Evolutionary conservation across 2,329 filamentous ascomycete genomes (phyloP), one percentile per base, ranked within the genome.

Genomic region (Ceratocystis ficicola): DNA sequence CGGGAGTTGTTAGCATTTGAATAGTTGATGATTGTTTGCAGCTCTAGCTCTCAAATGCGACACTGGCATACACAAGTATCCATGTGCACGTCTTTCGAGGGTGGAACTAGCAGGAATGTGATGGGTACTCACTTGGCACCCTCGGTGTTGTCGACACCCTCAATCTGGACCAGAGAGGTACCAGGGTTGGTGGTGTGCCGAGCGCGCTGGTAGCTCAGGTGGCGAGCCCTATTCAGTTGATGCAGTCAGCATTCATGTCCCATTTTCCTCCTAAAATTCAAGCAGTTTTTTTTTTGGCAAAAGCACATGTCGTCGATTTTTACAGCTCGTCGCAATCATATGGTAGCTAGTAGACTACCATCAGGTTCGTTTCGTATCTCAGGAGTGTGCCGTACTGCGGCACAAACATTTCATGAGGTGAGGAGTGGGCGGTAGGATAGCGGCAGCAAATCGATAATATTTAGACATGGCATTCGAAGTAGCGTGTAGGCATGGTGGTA

Each of bases 151-250:
- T 95, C 91, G 75, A 97, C 94, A 79, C 93, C 93, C 85, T 99
- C 93, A 76, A 99, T 95, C 87, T 96, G 94, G 82, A 99, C 88
- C 81, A 97, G 84, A 78, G 89, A 89, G 74, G 89, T 95, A 81
- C 87, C 87, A 74, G 93, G 88, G 84, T 89, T 91, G 77, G 87
- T 91, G 81, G 84, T 88, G 81, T 90, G 89, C 84, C 95, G 93
- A 78, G 88, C 88, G 80, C 93, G 89, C 85, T 95, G 88, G 85
- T 96, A 96, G 82, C 88, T 93, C 82, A 97, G 83, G 87, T 97
- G 93, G 81, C 91, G 92, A 84, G 91, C 93, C 90, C 90, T 95
- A 66, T 63, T 59, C 65, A 68, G 66, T 61, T 61, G 55, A 32
- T 55, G 30, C 65, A 52, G 70, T 70, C 62, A 69, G 67, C 61